These are phyloP conservation scores for Teunomyces funiuensis DNA, from an alignment of 805 yeast species.

Conservation along the genomic window DNA sequence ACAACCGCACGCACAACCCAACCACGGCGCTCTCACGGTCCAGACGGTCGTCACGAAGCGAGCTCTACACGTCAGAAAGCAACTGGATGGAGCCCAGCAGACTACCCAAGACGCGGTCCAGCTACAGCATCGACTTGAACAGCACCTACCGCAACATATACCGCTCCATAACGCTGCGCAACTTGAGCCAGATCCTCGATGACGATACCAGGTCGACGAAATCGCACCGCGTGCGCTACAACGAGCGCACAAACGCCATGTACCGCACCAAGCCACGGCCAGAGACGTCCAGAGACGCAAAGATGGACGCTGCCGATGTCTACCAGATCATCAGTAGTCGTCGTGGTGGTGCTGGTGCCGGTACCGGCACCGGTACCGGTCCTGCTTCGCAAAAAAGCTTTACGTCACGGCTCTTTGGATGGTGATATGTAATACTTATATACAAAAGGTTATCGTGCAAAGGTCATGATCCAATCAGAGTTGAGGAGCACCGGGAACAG, in stretches of 20 bases:
- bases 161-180: slow-evolving; percentile 36
- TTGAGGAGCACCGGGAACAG: slow-evolving; percentile 77
- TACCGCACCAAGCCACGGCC: neutral
- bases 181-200: slow-evolving; percentile 20
- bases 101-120: slow-evolving; percentile 22
- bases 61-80: slow-evolving; percentile 41
- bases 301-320: neutral
- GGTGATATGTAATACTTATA: slow-evolving; percentile 21
- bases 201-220: slow-evolving; percentile 14
- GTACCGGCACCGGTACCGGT: neutral
- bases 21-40: slow-evolving; percentile 22
- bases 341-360: neutral
- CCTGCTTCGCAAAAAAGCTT: slow-evolving; percentile 13
- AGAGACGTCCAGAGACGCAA: too few species aligned
- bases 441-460: neutral
- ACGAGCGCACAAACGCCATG: too few species aligned
- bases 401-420: slow-evolving; percentile 38
- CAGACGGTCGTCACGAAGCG: slow-evolving; percentile 40
- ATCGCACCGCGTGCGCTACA: too few species aligned
- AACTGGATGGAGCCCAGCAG: slow-evolving; percentile 54
- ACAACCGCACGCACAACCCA: slow-evolving; percentile 26
- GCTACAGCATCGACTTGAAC: slow-evolving; percentile 28
- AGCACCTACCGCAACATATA: slow-evolving; percentile 36
- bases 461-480: slow-evolving; percentile 21
- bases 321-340: too few species aligned